Evolutionary conservation across 129 eudicot genomes (phyloP).

Genomic region (Tagetes erecta): DNA sequence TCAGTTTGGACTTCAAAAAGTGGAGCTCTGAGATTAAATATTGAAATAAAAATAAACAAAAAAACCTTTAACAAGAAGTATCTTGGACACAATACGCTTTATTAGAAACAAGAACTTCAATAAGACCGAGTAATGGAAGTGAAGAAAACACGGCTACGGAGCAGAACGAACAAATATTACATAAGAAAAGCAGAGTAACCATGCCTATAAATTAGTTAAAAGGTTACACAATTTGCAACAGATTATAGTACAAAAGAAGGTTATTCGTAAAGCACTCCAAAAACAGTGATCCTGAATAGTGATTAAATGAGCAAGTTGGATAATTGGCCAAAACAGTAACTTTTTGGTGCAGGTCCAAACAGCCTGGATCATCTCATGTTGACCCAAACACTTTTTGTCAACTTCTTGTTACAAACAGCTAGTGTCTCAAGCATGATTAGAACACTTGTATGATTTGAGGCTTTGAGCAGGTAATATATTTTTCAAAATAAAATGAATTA

Average conservation of each 20-base stretch:
- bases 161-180: constrained; percentile 6
- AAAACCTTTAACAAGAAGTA: neutral
- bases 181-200: constrained; percentile 15
- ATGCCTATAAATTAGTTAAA: neutral
- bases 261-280: neutral
- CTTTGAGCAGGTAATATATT: neutral
- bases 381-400: neutral
- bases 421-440: neutral
- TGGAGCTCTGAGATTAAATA: constrained; percentile 72
- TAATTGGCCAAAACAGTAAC: neutral
- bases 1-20: constrained; percentile 96
- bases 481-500: neutral
- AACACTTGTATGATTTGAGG: neutral
- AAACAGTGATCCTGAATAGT: neutral
- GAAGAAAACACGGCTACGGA: neutral
- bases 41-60: neutral
- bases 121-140: neutral
- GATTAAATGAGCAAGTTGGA: neutral
- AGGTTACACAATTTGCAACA: neutral
- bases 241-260: neutral
- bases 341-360: neutral
- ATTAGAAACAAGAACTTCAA: constrained; percentile 10
- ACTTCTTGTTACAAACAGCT: neutral
- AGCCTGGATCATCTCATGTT: neutral
- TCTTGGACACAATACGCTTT: constrained; percentile 13